phyloP scores from a whole-genome alignment of 805 yeast genomes.

The Yarrowia phangngaensis region DNA sequence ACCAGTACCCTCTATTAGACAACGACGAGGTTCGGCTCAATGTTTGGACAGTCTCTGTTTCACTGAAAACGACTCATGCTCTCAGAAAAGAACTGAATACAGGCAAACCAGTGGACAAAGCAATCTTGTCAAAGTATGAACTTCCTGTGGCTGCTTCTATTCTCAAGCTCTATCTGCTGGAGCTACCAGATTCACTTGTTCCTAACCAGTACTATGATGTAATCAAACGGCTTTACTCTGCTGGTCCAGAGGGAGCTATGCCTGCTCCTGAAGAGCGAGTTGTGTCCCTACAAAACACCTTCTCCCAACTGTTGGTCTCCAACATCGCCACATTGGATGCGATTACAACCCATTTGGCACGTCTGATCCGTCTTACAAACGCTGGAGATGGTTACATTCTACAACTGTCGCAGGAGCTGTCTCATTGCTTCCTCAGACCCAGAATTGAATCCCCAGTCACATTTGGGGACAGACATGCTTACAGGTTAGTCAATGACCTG shows the following conservation, averaged over 20 bases:
- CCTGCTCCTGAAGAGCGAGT: constrained; percentile 43
- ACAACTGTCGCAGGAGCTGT: constrained; percentile 60
- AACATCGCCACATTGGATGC: constrained; percentile 79
- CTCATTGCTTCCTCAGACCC: constrained; percentile 58
- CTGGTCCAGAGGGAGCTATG: constrained; percentile 44
- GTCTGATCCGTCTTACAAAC: constrained; percentile 53
- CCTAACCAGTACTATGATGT: constrained; percentile 63
- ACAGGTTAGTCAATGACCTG: constrained; percentile 58
- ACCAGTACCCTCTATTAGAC: constrained; percentile 57
- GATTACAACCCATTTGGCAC: constrained; percentile 65
- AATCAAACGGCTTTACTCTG: constrained; percentile 60
- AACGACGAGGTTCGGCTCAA: constrained; percentile 65
- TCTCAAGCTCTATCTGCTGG: constrained; percentile 68
- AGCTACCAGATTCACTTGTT: constrained; percentile 72
- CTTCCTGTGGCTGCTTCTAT: constrained; percentile 65
- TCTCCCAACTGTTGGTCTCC: constrained; percentile 63
- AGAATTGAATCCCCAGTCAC: constrained; percentile 45
- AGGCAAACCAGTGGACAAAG: constrained; percentile 35
- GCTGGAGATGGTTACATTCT: constrained; percentile 38
- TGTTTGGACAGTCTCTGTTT: constrained; percentile 66
- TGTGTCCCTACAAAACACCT: constrained; percentile 60
- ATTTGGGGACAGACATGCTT: constrained; percentile 57
- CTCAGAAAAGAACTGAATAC: constrained; percentile 53
- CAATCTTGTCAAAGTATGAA: constrained; percentile 40
- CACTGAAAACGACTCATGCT: constrained; percentile 56